Evolutionary conservation across 2,329 filamentous ascomycete genomes (phyloP).

Genomic region (Colletotrichum magnum): DNA sequence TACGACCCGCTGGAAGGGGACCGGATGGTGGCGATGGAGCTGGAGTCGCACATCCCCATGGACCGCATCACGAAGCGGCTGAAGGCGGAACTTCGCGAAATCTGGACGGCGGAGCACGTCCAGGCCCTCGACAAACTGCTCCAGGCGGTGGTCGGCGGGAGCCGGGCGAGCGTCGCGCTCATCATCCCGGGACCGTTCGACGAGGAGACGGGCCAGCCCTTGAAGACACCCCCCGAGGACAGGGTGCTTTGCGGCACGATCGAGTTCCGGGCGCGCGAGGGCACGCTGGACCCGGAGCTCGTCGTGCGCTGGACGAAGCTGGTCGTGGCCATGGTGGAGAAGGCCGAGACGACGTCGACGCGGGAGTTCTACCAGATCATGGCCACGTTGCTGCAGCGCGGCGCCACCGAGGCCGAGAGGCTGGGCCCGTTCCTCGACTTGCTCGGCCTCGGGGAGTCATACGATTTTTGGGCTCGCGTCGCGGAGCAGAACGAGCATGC

Average conservation of each 20-base stretch:
- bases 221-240: background rate
- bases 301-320: slow-evolving; percentile 11
- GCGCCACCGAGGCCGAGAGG: background rate
- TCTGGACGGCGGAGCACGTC: slow-evolving; percentile 6
- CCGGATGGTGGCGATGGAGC: background rate
- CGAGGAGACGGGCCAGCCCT: no score
- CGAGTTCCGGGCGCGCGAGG: slow-evolving; percentile 30
- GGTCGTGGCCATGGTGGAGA: background rate
- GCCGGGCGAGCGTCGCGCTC: no score
- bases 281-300: slow-evolving; percentile 28
- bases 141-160: no score
- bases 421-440: background rate
- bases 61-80: background rate
- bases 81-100: background rate
- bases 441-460: background rate
- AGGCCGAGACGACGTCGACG: background rate
- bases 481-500: background rate
- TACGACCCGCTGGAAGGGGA: background rate
- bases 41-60: slow-evolving; percentile 26
- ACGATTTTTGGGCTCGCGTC: background rate
- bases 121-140: background rate
- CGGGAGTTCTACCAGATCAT: slow-evolving; percentile 8
- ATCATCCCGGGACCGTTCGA: no score
- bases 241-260: slow-evolving; percentile 10
- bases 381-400: background rate